Base-by-base conservation (phyloP, 495 filamentous ascomycete species). In the Penicillium turbatum region DNA sequence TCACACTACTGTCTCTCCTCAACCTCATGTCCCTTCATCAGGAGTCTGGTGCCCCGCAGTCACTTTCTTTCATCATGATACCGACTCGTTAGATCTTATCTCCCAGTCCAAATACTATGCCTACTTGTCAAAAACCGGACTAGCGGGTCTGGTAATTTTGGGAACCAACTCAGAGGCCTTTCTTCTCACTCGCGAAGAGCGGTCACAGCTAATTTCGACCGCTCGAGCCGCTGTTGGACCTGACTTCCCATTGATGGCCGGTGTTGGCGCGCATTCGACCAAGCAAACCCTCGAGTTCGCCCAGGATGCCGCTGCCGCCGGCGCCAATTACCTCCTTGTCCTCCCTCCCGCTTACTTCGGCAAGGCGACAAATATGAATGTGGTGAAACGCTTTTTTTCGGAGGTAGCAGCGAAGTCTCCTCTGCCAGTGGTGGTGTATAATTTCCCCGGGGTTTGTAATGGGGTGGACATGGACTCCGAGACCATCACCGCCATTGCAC, bases 401-500 rank as follows among this genome's bases (percentile, higher is more conserved):
- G 78, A 84, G 17, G 73, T 88, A 0, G 82, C 79, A 5, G 55
- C 51, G 9, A 61, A 72, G 45, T 68, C 64, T 6, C 68, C 76
- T 6, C 63, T 87, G 5, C 83, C 82, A 0, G 73, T 87, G 35
- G 72, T 89, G 11, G 58, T 88, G 4, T 87, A 88, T 61, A 88
- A 88, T 58, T 87, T 87, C 70, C 85, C 85, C 0, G 83, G 76
- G 9, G 84, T 88, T 6, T 86, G 82, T 60, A 88, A 87, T 52
- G 85, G 85, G 27, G 69, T 89, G 0, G 86, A 89, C 55, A 61
- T 88, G 17, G 82, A 85, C 55, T 84, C 80, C 1, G 81, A 82
- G 29, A 76, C 76, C 0, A 82, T 89, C 19, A 63, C 78, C 0
- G 62, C 66, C 4, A 75, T 89, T 15, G 68, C 69, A 15, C 62